Base-by-base conservation (phyloP, 495 filamentous ascomycete genomes). In the Cercophora newfieldiana region DNA sequence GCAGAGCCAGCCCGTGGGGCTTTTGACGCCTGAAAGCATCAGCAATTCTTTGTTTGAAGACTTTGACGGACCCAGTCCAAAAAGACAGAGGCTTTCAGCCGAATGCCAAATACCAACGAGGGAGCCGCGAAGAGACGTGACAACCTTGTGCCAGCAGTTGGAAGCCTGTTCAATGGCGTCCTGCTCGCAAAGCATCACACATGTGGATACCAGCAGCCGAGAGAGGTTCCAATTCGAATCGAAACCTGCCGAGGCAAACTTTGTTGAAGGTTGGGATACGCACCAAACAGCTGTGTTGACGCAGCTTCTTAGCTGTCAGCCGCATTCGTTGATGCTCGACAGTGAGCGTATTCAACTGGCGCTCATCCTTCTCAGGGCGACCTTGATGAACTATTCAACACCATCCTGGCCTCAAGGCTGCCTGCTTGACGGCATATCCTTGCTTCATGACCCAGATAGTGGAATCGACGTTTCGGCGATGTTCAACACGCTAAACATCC, bases 21-120 rank as follows among this genome's bases (percentile, higher is more conserved):
- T 63, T 19, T 44, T 63, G 61, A 63, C 61, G 7, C 61, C 61
- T 25, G 61, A 63, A 22, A 63, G 29, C 16, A 6, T 54, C n/a
- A 29, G 29, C 18, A 48, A 24, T 19, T 21, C 21, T 19, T 33
- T 19, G 14, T 63, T 55, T 37, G 61, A 63, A 8, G 49, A 63
- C 16, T 7, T 37, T 4, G 61, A 63, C 12, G 48, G 49, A n/a
- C 61, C 48, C 1, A 29, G 31, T 6, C 29, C 28, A 5, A 63
- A 63, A 14, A 10, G 61, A 19, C 47, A 63, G 25, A 63, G 22
- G 50, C 30, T 63, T 21, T 55, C 50, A 18, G 1, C 49, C 18
- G 25, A 31, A 19, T 19, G 22, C n/a, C 61, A 63, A 10, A 2
- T 19, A n/a, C 24, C 59, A 3, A 18, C 44, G 18, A 33, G 1